A percentile compares a stretch with the other conserved stretches of the same genome.
These are phyloP conservation scores for Cercis canadensis DNA, from an alignment of 306 rosid species.

Conservation along the genomic window DNA sequence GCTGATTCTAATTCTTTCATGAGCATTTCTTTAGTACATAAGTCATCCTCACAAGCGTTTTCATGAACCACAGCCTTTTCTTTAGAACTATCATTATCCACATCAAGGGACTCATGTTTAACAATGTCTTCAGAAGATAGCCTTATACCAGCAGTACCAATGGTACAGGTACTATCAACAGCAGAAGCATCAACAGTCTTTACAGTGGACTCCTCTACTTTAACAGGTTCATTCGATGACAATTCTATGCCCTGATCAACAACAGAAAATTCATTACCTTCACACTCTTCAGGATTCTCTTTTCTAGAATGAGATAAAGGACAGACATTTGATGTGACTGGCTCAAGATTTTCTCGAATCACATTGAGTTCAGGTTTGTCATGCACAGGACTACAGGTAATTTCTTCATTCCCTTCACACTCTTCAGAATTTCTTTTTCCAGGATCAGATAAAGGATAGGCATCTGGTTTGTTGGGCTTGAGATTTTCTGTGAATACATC, in stretches of 20 bases:
- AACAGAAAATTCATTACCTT: constrained; percentile 53
- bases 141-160: constrained; percentile 41
- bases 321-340: constrained; percentile 34
- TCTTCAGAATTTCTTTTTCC: constrained; percentile 40
- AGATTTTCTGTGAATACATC: constrained; percentile 49
- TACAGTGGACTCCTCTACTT: constrained; percentile 43
- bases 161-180: constrained; percentile 23
- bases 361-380: constrained; percentile 44
- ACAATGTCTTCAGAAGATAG: constrained; percentile 41
- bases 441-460: constrained; percentile 33
- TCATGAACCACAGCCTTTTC: constrained; percentile 43
- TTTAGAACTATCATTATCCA: constrained; percentile 37
- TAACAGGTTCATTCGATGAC: constrained; percentile 45
- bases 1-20: constrained; percentile 84
- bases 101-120: constrained; percentile 40
- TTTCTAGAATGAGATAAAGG: constrained; percentile 39
- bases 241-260: constrained; percentile 63
- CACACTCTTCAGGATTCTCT: constrained; percentile 50
- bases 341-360: constrained; percentile 50
- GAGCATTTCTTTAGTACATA: constrained; percentile 61
- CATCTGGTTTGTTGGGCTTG: constrained; percentile 42
- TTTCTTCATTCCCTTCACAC: constrained; percentile 41
- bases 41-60: constrained; percentile 36
- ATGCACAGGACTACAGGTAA: constrained; percentile 40
- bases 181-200: constrained; percentile 50